These are phyloP conservation scores for Diplodia mutila DNA, from an alignment of 2,329 filamentous ascomycete genomes.

Conservation along the genomic window DNA sequence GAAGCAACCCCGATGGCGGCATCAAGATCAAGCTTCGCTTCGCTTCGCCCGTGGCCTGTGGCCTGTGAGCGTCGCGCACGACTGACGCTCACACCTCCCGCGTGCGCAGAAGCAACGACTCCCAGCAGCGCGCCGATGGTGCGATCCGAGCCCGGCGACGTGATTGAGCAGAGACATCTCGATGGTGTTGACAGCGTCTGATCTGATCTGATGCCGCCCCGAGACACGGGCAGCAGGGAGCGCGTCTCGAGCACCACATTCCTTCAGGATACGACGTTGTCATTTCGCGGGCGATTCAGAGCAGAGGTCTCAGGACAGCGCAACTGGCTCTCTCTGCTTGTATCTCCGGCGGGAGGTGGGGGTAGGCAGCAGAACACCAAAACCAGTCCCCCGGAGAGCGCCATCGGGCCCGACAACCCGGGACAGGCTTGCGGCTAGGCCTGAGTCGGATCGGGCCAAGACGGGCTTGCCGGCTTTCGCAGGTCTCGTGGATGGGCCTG, in stretches of 20 bases:
- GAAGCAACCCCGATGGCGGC: neutral
- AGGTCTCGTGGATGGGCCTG: conserved; percentile 22
- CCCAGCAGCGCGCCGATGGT: neutral
- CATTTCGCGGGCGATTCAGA: conserved; percentile 1
- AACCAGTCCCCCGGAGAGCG: conserved; percentile 18
- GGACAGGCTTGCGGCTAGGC: conserved; percentile 19
- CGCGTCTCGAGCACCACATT: neutral
- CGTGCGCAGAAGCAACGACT: neutral
- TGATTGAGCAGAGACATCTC: neutral
- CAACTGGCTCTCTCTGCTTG: neutral
- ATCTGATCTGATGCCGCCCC: neutral
- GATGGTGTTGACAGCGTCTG: neutral
- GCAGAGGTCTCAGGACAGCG: neutral
- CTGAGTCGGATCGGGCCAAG: conserved; percentile 5
- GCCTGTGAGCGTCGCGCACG: neutral
- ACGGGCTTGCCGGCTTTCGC: conserved; percentile 20
- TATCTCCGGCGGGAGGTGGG: conserved; percentile 7
- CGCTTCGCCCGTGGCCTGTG: neutral
- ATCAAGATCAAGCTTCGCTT: neutral
- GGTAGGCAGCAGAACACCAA: conserved; percentile 21
- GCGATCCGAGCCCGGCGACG: neutral
- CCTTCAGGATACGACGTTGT: conserved; percentile 20
- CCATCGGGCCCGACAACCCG: conserved; percentile 17
- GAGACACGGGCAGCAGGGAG: conserved; percentile 4
- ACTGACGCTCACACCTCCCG: neutral